Conservation (phyloP, 352 stramenopile species). For the Globisporangium cylindrosporum region DNA sequence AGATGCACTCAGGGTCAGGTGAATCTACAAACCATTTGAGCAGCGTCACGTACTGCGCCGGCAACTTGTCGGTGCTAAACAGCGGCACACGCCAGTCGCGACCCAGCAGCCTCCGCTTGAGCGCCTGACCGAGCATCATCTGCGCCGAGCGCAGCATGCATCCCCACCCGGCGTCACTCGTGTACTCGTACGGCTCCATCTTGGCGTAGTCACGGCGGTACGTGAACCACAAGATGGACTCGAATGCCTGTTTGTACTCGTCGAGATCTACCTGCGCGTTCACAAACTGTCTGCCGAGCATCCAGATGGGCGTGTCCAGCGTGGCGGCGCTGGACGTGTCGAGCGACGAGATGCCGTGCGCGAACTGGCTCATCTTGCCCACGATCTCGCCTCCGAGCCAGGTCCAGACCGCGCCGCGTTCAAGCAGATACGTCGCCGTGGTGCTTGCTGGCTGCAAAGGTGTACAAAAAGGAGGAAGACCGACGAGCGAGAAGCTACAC, state of each 20-base stretch:
- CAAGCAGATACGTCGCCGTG: slow-evolving; percentile 21
- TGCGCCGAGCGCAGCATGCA: slow-evolving; percentile 96
- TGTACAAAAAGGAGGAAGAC: not conserved
- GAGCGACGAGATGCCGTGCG: slow-evolving; percentile 75
- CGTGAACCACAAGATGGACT: slow-evolving; percentile 86
- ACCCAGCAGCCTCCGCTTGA: slow-evolving; percentile 78
- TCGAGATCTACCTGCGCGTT: slow-evolving; percentile 40
- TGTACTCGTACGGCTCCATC: slow-evolving; percentile 88
- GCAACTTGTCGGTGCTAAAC: slow-evolving; percentile 37
- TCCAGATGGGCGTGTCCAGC: slow-evolving; percentile 42
- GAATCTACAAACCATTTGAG: slow-evolving; percentile 87
- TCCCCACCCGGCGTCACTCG: slow-evolving; percentile 93
- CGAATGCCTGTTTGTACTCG: slow-evolving; percentile 53
- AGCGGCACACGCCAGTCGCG: slow-evolving; percentile 41
- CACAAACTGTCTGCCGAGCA: slow-evolving; percentile 40
- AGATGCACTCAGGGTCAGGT: slow-evolving; percentile 63
- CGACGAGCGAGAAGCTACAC: not conserved
- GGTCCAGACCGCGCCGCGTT: slow-evolving; percentile 21
- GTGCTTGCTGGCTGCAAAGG: slow-evolving; percentile 2
- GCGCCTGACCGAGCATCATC: slow-evolving; percentile 92
- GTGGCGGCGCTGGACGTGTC: slow-evolving; percentile 39
- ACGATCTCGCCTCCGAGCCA: slow-evolving; percentile 45
- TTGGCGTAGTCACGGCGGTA: slow-evolving; percentile 87
- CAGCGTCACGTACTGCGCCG: slow-evolving; percentile 48
- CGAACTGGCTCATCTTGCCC: slow-evolving; percentile 75